These are phyloP conservation scores for Saturnispora sanitii DNA, from an alignment of 805 yeast genomes.

Conservation along the genomic window DNA sequence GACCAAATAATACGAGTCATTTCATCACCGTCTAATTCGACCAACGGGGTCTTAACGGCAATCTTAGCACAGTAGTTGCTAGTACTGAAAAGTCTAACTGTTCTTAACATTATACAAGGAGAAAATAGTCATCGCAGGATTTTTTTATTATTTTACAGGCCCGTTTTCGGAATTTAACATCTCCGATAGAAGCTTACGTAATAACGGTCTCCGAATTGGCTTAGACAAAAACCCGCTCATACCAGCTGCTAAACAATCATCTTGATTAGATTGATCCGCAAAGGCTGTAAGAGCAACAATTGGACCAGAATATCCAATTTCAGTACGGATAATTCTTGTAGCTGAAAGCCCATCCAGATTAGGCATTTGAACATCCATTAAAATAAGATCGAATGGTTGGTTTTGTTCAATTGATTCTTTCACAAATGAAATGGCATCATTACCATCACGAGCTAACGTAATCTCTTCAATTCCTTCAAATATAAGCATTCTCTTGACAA, in stretches of 20 bases:
- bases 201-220: constrained; percentile 67
- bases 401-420: constrained; percentile 34
- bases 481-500: constrained; percentile 76
- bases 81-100: constrained; percentile 19
- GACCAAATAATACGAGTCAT: constrained; percentile 83
- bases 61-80: constrained; percentile 36
- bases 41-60: constrained; percentile 63
- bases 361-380: constrained; percentile 99
- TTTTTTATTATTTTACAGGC: background rate
- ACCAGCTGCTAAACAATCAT: constrained; percentile 79
- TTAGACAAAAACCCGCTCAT: constrained; percentile 88
- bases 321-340: constrained; percentile 59
- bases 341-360: constrained; percentile 82
- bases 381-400: constrained; percentile 56
- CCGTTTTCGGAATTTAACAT: background rate
- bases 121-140: background rate
- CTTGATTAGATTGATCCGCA: constrained; percentile 85
- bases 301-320: constrained; percentile 54
- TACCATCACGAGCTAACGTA: constrained; percentile 81
- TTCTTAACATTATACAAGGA: constrained; percentile 1
- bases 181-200: constrained; percentile 41
- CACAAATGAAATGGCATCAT: constrained; percentile 70
- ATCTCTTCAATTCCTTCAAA: constrained; percentile 71
- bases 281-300: constrained; percentile 93
- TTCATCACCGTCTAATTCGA: constrained; percentile 78